Evolutionary conservation across 352 stramenopile species (phyloP).

Genomic region (Pythium scleroteichum): DNA sequence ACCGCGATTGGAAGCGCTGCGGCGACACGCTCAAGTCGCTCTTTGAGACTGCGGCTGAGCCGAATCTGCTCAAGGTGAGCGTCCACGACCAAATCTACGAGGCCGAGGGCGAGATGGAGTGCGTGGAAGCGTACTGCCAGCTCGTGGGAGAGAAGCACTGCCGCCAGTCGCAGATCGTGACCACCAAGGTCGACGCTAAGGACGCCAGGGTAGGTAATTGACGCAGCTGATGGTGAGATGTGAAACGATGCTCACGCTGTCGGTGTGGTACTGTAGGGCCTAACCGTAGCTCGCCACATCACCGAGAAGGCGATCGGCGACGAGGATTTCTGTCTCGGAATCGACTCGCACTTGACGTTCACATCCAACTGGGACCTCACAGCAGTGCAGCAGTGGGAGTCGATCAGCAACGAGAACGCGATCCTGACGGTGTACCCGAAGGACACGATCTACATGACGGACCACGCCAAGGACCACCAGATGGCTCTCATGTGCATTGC

Average conservation of each 20-base stretch:
- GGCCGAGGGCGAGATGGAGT: slow-evolving; percentile 51
- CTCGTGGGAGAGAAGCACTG: slow-evolving; percentile 58
- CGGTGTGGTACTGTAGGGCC: slow-evolving; percentile 36
- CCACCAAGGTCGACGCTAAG: slow-evolving; percentile 55
- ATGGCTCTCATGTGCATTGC: slow-evolving; percentile 74
- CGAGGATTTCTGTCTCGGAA: slow-evolving; percentile 73
- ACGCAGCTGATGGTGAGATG: background rate
- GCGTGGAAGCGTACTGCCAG: slow-evolving; percentile 62
- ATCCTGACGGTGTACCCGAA: slow-evolving; percentile 84
- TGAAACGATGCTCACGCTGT: background rate
- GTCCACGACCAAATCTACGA: slow-evolving; percentile 74
- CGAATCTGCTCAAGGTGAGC: slow-evolving; percentile 54
- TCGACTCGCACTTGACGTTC: slow-evolving; percentile 76
- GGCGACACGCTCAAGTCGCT: slow-evolving; percentile 74
- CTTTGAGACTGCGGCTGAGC: slow-evolving; percentile 58
- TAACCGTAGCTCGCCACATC: slow-evolving; percentile 64
- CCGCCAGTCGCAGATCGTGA: slow-evolving; percentile 60
- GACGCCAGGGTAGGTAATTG: slow-evolving; percentile 49
- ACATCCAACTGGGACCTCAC: slow-evolving; percentile 64
- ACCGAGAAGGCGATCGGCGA: slow-evolving; percentile 70
- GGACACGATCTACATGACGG: slow-evolving; percentile 49
- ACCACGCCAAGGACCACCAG: slow-evolving; percentile 46
- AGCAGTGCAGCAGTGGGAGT: slow-evolving; percentile 61
- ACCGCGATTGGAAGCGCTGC: slow-evolving; percentile 68
- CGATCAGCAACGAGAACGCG: slow-evolving; percentile 59